Percentiles rank a stretch among this genome's conserved stretches.
phyloP scores from a whole-genome alignment of 768 basidiomycete genomes.

The Boletus sp. region DNA sequence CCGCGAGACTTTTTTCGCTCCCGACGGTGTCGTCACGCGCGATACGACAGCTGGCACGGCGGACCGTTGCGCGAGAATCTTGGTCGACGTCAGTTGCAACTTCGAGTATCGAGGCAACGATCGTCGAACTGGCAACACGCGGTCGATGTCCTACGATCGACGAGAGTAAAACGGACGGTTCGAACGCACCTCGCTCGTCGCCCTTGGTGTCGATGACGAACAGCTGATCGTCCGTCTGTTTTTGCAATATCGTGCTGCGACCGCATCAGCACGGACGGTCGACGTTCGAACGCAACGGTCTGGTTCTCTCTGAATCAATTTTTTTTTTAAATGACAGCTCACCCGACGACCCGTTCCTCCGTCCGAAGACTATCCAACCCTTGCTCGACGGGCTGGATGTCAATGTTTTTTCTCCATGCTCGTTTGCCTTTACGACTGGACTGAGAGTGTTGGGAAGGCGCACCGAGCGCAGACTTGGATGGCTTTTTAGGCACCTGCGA shows the following conservation, averaged over 20 bases:
- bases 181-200: constrained; percentile 59
- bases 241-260: constrained; percentile 58
- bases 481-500: constrained; percentile 8
- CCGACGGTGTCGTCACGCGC: constrained; percentile 34
- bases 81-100: constrained; percentile 60
- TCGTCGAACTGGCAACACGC: constrained; percentile 50
- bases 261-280: too few relatives aligned
- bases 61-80: constrained; percentile 82
- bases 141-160: neutral
- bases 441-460: constrained; percentile 44
- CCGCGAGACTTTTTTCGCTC: constrained; percentile 42
- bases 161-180: neutral
- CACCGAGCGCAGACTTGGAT: constrained; percentile 18
- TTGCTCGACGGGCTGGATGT: constrained; percentile 75
- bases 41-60: constrained; percentile 83
- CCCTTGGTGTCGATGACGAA: constrained; percentile 82
- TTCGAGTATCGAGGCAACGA: constrained; percentile 54
- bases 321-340: too few relatives aligned
- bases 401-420: constrained; percentile 92
- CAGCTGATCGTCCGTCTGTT: constrained; percentile 68
- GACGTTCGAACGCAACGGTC: too few relatives aligned
- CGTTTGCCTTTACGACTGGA: constrained; percentile 86
- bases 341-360: constrained; percentile 86
- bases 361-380: constrained; percentile 72
- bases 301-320: too few relatives aligned